Evolutionary conservation across 2,329 filamentous ascomycete species (phyloP), one percentile per base, ranked within the genome.

Genomic region (Trichocomaceae sp.): DNA sequence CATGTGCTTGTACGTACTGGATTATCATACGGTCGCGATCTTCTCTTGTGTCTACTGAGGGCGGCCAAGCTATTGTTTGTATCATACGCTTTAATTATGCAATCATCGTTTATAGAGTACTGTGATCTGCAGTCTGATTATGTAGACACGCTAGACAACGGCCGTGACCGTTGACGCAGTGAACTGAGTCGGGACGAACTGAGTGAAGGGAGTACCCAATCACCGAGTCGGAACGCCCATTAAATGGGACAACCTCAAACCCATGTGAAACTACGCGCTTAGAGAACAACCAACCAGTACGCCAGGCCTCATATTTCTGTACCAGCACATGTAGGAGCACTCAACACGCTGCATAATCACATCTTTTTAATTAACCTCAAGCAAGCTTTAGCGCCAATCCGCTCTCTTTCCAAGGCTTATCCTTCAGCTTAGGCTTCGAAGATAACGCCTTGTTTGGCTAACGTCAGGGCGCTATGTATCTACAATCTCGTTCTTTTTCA

Each of bases 51-150:
- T n/a, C 31, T 47, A 29, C 31, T 47, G 19, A 42, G 39, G 17
- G 39, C 39, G 39, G 17, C 44, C 13, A 33, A 31, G 29, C 33
- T 33, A 47, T 19, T 23, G 47, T 47, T 41, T 47, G 51, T 53
- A 53, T 41, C 42, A 53, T 47, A 47, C 31, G 39, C 17, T 42
- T 47, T 47, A 53, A 53, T 47, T 17, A 47, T 53, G 44, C 42
- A 39, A 47, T 53, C 37, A 46, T 46, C 33, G 20, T 35, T 45
- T 22, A 23, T 45, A n/a, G 23, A 35, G 31, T 13, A 35, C 31
- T 33, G 9, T 35, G 9, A 2, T 8, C 6, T 35, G 31, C 15
- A 35, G 31, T 35, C 31, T n/a, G n/a, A n/a, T n/a, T n/a, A n/a
- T n/a, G n/a, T n/a, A n/a, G n/a, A n/a, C n/a, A n/a, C n/a, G n/a